Evolutionary conservation across 1,284 basidiomycete genomes (phyloP).

Genomic region (Rhodotorula sp.): DNA sequence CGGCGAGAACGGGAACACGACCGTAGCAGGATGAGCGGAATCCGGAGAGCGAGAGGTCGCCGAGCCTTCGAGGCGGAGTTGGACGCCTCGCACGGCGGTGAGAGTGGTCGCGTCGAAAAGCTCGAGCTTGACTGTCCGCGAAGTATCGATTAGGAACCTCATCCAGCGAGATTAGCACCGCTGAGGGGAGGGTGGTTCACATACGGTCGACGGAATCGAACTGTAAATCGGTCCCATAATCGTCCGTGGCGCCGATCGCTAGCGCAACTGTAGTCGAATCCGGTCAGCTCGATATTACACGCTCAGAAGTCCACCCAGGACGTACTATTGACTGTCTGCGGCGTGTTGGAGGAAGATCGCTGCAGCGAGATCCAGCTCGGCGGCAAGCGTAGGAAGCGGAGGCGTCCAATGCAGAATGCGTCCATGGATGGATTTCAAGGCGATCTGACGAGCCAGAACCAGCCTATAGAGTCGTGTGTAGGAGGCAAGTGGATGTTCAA

Average conservation of each 20-base stretch:
- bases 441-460: not conserved
- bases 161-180: not conserved
- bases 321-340: not conserved
- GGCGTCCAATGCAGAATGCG: constrained; percentile 20
- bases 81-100: not conserved
- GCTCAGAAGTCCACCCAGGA: too few relatives aligned
- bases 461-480: not conserved
- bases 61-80: not conserved
- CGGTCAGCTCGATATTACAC: not conserved
- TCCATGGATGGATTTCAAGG: not conserved
- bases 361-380: constrained; percentile 16
- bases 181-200: not conserved
- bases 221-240: constrained; percentile 29
- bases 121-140: constrained; percentile 4
- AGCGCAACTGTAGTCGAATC: constrained; percentile 20
- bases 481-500: not conserved
- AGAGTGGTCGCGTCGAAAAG: constrained; percentile 3
- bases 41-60: not conserved
- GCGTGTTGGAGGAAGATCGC: not conserved
- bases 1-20: constrained; percentile 18
- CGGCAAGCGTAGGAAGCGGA: constrained; percentile 31
- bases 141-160: not conserved
- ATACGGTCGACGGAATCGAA: constrained; percentile 28
- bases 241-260: constrained; percentile 29
- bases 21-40: not conserved